Percentiles rank a stretch among this genome's conserved stretches.
phyloP scores from a whole-genome alignment of 73 alveolate species.

The Effrenium voratum region DNA sequence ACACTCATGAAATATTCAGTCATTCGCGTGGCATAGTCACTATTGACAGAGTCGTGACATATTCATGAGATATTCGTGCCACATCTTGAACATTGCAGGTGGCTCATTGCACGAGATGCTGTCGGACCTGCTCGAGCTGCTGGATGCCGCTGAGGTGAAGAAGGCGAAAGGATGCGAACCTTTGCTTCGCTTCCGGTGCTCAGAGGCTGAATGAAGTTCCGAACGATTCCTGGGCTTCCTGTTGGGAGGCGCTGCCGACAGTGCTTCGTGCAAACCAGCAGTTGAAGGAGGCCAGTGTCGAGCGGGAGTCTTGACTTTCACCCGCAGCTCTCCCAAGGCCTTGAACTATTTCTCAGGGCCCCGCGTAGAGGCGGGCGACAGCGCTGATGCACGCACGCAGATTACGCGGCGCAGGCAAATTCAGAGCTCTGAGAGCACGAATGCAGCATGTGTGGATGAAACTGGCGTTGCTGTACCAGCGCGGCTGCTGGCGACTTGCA shows the following conservation, averaged over 20 bases:
- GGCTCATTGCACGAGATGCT: constrained; percentile 84
- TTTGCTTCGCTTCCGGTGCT: not conserved
- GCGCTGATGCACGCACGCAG: not conserved
- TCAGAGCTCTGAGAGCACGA: not conserved
- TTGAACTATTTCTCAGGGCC: constrained; percentile 71
- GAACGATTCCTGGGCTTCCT: not conserved
- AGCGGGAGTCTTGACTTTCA: not conserved
- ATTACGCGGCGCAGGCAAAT: not conserved
- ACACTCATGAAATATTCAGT: too few species aligned
- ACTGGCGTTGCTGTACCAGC: not conserved
- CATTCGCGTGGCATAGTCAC: too few species aligned
- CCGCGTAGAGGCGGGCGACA: constrained; percentile 8
- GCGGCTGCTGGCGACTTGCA: not conserved
- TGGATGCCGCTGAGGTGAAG: constrained; percentile 40
- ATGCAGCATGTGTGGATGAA: too few species aligned
- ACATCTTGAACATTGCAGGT: not conserved
- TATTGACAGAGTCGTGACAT: too few species aligned
- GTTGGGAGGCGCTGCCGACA: constrained; percentile 19
- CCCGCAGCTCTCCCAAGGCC: not conserved
- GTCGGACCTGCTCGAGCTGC: constrained; percentile 47
- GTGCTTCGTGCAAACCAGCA: constrained; percentile 21
- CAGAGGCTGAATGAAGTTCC: not conserved
- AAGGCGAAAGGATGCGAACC: not conserved
- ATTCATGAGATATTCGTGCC: too few species aligned
- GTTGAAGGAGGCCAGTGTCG: not conserved